A percentile compares a stretch with the other conserved stretches of the same genome.
Evolutionary conservation across 306 rosid species (phyloP).

Genomic region (Quercus cerris): DNA sequence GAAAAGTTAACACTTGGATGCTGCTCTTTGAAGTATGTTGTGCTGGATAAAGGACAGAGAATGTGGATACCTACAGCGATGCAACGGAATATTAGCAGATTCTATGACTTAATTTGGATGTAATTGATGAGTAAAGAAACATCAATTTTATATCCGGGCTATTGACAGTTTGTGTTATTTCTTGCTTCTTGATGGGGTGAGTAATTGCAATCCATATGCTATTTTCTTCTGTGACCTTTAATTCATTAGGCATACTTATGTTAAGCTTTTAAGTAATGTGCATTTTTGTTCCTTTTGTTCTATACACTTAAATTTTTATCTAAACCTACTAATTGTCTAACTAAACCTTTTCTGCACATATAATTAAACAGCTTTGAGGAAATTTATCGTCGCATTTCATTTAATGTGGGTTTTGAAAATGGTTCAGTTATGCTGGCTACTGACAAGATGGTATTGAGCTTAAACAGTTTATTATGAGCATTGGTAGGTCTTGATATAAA

Average conservation of each 20-base stretch:
- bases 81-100: conserved; percentile 6
- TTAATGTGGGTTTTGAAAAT: too few species aligned
- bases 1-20: conserved; percentile 5
- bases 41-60: conserved; percentile 20
- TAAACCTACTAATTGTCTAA: background rate
- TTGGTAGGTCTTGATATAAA: too few species aligned
- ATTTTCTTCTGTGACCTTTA: background rate
- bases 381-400: background rate
- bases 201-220: background rate
- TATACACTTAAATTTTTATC: background rate
- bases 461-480: too few species aligned
- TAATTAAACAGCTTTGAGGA: background rate
- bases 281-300: background rate
- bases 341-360: background rate
- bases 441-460: too few species aligned
- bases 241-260: background rate
- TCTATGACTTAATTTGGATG: conserved; percentile 22
- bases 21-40: conserved; percentile 5
- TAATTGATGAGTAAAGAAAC: background rate
- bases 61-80: conserved; percentile 9
- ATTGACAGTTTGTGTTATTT: background rate
- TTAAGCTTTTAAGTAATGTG: background rate
- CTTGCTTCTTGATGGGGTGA: background rate
- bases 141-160: background rate
- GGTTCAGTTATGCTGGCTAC: too few species aligned